Evolutionary conservation across 352 stramenopile species (phyloP), one percentile per base, ranked within the genome.

Genomic region (Phytophthora sp.): DNA sequence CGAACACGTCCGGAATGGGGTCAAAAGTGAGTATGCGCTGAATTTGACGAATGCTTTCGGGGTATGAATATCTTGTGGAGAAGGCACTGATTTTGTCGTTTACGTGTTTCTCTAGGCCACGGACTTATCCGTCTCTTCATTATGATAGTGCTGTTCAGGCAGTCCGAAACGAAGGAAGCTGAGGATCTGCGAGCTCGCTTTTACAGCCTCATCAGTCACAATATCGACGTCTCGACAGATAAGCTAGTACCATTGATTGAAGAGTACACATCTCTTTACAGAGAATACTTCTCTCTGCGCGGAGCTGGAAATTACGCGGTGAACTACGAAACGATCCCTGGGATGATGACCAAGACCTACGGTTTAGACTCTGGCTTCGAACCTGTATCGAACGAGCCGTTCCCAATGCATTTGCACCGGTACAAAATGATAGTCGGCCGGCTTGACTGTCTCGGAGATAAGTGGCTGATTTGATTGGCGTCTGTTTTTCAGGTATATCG

Each of bases 91-190:
- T 27, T 46, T 23, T 44, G n/a, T 49, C 2, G 50, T 61, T 9
- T 54, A 7, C 41, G 51, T 39, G 20, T 51, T 51, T 55, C n/a
- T 59, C 13, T 57, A 88, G 79, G 76, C 41, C 72, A 76, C 20
- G 79, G 79, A 29, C 56, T 88, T 44, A 74, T 94, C 23, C 81
- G 82, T 9, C 79, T 94, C 18, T 76, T 90, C 13, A 73, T 91
- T 3, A 57, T 89, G 24, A 42, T 92, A 35, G 46, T 87, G 27
- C 18, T 88, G 20, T 89, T 90, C 52, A 90, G 89, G 61, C 58
- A 78, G 18, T 69, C 55, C 13, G 66, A 67, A 42, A 42, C 70
- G 0, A 69, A 64, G 24, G 76, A 82, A 29, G 63, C 30, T 16
- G 45, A 67, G 20, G 74, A 86, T 65, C 35, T 84, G 24, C 58